Conservation (phyloP, 2,329 filamentous ascomycete species). For the Aureobasidium sp. region DNA sequence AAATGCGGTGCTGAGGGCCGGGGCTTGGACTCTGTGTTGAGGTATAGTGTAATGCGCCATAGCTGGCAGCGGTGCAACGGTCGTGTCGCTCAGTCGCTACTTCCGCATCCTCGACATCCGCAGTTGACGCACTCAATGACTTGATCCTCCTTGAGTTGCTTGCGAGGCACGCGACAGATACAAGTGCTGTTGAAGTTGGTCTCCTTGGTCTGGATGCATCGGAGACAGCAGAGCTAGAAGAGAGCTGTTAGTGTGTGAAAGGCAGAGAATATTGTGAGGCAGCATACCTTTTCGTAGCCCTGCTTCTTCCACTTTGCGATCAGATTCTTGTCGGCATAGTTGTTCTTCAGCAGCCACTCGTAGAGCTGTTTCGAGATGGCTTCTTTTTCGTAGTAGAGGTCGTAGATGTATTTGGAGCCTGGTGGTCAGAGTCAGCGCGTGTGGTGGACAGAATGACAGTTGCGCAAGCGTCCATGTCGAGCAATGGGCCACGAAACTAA, state of each 20-base stretch:
- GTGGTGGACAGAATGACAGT: not conserved
- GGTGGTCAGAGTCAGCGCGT: conserved; percentile 15
- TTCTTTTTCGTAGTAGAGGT: conserved; percentile 96
- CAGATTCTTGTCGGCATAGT: conserved; percentile 86
- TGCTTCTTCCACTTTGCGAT: conserved; percentile 99
- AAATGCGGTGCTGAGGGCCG: not conserved
- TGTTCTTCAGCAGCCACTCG: conserved; percentile 94
- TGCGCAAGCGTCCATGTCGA: not conserved
- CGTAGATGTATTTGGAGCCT: conserved; percentile 84
- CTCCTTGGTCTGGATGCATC: conserved; percentile 99
- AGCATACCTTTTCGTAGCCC: conserved; percentile 82
- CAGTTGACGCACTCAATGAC: conserved; percentile 92
- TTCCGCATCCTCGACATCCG: conserved; percentile 84
- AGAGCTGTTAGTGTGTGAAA: conserved; percentile 5
- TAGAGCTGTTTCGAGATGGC: conserved; percentile 88
- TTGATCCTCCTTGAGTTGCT: conserved; percentile 81
- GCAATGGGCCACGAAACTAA: conserved; percentile 11
- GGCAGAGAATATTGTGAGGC: conserved; percentile 21
- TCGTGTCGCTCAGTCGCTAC: conserved; percentile 54
- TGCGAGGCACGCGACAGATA: conserved; percentile 88
- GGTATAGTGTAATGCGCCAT: not conserved
- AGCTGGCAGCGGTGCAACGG: no score
- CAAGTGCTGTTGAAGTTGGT: conserved; percentile 98
- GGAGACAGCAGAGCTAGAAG: conserved; percentile 74
- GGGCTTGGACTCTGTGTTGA: not conserved